Evolutionary conservation across 2,329 filamentous ascomycete species (phyloP).

Genomic region (Scedosporium minutisporum): DNA sequence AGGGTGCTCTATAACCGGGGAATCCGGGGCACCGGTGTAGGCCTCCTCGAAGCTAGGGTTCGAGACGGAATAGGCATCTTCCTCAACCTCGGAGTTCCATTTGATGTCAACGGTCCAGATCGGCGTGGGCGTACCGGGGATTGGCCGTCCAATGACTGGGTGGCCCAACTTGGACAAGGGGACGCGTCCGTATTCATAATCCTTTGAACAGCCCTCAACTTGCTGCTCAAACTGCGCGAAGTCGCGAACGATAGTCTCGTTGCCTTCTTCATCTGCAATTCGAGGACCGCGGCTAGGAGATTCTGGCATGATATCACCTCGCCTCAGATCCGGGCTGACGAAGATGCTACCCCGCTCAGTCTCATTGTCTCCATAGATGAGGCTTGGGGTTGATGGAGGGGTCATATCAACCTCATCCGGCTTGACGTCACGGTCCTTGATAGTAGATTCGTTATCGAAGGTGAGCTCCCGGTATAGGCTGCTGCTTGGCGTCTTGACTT

Average conservation of each 20-base stretch:
- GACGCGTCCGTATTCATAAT: background rate
- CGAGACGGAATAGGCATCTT: background rate
- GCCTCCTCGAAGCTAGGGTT: constrained; percentile 3
- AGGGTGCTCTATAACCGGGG: background rate
- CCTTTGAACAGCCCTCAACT: background rate
- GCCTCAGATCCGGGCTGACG: constrained; percentile 13
- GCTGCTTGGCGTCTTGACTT: background rate
- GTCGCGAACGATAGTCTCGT: constrained; percentile 2
- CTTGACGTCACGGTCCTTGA: background rate
- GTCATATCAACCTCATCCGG: constrained; percentile 11
- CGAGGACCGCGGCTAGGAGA: background rate
- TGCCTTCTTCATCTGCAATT: constrained; percentile 2
- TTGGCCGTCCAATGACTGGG: background rate
- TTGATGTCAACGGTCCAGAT: background rate
- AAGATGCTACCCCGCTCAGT: constrained; percentile 14
- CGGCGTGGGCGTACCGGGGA: constrained; percentile 1
- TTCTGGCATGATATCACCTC: background rate
- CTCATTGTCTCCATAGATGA: constrained; percentile 11
- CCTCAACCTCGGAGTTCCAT: background rate
- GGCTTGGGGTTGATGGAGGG: constrained; percentile 14
- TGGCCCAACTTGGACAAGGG: constrained; percentile 1
- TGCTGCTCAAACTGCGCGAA: background rate
- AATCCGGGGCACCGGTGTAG: background rate
- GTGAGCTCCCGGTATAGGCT: background rate
- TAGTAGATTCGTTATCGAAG: background rate